Conservation (phyloP, 306 rosid genomes). For the Cucumis sativus region Cucumber_9930_V3 NC_026655.2:195001-195500, state of each 20-base stretch:
- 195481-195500: background rate
- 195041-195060: background rate
- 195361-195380: no score
- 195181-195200: background rate
- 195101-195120: background rate
- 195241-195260: background rate
- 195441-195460: no score
- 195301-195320: background rate
- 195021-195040: no score
- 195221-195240: background rate
- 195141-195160: background rate
- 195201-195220: background rate
- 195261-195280: background rate
- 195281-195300: background rate
- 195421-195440: no score
- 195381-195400: background rate
- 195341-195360: background rate
- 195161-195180: background rate
- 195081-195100: no score
- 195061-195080: no score
- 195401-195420: no score
- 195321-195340: background rate
- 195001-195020: background rate
- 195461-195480: background rate
- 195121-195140: slow-evolving; percentile 1